Evolutionary conservation across 805 yeast genomes (phyloP), one percentile per base, ranked within the genome.

Genomic region (Ogataea salicorniae): DNA sequence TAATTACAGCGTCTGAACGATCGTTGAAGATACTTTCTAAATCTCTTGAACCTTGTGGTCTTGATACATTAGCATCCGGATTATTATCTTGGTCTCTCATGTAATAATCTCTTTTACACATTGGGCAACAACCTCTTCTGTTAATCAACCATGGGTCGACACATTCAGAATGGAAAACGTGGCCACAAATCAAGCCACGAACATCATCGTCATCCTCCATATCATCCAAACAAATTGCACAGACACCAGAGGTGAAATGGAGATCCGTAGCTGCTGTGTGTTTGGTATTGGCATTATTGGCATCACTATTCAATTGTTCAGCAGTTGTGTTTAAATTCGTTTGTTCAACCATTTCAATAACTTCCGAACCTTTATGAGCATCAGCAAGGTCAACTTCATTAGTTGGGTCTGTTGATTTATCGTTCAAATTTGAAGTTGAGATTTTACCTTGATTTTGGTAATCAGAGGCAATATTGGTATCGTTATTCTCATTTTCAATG

Each of bases 91-190:
- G 34, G 43, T 64, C 70, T 50, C 71, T 71, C 59, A 69, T 68
- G 57, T 73, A 79, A 60, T 81, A 83, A 60, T 82, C 89, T 33
- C 83, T 68, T 58, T 87, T 85, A 66, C 96, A 87, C 72, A 83
- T 80, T 8, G 96, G 95, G 61, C 96, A 87, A 56, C 87, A 83
- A 0, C 90, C 91, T 41, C 84, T 75, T 54, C 92, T 71, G 52
- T 78, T 77, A 2, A 80, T 81, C 41, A 87, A 69, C 95, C 95
- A 87, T 2, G 91, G 91, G 53, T 84, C 89, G 45, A 88, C 74
- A 65, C 96, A 87, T 16, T 76, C 83, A 20, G 82, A 73, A 59
- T 87, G 96, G 74, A 82, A 87, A 2, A 84, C 89, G 64, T 87
- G 96, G 3, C 90, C 89, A 67, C 96, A 87, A 11, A 85, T 70